Percentiles rank a stretch among this genome's conserved stretches.
Conservation (phyloP, 2,329 filamentous ascomycete species). For the Penicillium griseofulvum region DNA sequence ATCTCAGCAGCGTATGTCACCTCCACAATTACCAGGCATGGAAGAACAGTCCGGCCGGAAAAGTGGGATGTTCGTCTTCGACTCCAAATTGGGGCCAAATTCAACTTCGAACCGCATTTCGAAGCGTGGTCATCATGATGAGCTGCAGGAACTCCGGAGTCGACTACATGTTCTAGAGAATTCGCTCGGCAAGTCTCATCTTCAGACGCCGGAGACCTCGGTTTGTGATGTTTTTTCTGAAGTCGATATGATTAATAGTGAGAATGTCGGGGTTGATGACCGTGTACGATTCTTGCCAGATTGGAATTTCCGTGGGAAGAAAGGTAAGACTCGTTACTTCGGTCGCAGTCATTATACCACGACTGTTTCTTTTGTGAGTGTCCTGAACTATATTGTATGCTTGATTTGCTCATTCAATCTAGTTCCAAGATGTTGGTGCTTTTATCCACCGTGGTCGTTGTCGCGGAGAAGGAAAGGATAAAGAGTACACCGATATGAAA, state of each 20-base stretch:
- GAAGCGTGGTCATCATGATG: conserved; percentile 26
- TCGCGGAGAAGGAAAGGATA: conserved; percentile 17
- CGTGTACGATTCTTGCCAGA: conserved; percentile 29
- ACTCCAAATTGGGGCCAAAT: conserved; percentile 29
- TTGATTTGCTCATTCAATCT: conserved; percentile 1
- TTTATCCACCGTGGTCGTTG: conserved; percentile 25
- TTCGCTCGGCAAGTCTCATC: conserved; percentile 21
- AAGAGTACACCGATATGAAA: conserved; percentile 29
- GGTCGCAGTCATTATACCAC: conserved; percentile 33
- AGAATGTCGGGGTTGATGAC: conserved; percentile 25
- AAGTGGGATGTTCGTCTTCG: conserved; percentile 34
- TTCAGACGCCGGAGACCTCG: conserved; percentile 28
- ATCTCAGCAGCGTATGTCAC: conserved; percentile 15
- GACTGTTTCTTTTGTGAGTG: conserved; percentile 33
- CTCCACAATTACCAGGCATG: conserved; percentile 9
- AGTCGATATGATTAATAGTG: conserved; percentile 8
- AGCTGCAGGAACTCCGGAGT: conserved; percentile 31
- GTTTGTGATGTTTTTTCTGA: conserved; percentile 18
- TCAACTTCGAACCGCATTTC: conserved; percentile 20
- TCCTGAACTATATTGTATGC: not conserved
- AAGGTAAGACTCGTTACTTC: conserved; percentile 29
- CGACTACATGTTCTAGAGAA: conserved; percentile 29
- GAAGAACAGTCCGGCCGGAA: conserved; percentile 14
- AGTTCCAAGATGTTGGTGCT: conserved; percentile 31
- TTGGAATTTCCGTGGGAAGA: conserved; percentile 33